A percentile compares a stretch with the other conserved stretches of the same genome.
Conservation (phyloP, 2,329 filamentous ascomycete genomes). For the Pezicula rhizophila region DNA sequence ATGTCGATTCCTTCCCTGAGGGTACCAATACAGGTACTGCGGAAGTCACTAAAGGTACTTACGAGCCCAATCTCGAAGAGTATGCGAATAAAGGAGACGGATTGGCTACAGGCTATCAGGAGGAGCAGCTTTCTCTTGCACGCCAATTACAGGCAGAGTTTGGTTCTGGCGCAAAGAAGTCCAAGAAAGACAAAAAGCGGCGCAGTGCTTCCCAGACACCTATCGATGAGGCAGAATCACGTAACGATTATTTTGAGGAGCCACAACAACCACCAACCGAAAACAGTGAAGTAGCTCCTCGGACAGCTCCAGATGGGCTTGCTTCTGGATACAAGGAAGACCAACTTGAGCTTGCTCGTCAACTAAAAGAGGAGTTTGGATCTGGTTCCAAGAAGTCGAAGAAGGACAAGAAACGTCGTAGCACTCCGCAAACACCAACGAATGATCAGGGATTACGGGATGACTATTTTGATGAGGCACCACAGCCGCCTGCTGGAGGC, state of each 20-base stretch:
- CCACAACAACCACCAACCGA: not conserved
- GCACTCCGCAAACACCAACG: not conserved
- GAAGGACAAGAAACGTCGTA: slow-evolving; percentile 28
- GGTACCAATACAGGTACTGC: not conserved
- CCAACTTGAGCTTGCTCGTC: slow-evolving; percentile 21
- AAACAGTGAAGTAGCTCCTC: not conserved
- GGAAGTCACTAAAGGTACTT: not conserved
- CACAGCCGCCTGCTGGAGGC: slow-evolving; percentile 4
- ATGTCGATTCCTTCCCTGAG: slow-evolving; percentile 1
- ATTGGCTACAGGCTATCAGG: slow-evolving; percentile 4
- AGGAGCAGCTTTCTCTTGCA: slow-evolving; percentile 9
- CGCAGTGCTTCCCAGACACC: slow-evolving; percentile 1
- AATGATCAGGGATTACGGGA: slow-evolving; percentile 1
- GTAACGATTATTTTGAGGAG: not conserved
- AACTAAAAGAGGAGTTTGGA: slow-evolving; percentile 22
- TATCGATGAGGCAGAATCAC: slow-evolving; percentile 1
- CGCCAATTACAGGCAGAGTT: slow-evolving; percentile 7
- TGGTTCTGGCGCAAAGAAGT: slow-evolving; percentile 12
- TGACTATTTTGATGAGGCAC: slow-evolving; percentile 13
- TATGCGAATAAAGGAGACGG: slow-evolving; percentile 2
- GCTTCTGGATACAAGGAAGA: slow-evolving; percentile 20
- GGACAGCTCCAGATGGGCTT: slow-evolving; percentile 9
- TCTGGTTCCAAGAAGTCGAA: slow-evolving; percentile 29
- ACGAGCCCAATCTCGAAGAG: not conserved
- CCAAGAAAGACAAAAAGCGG: slow-evolving; percentile 22